These are phyloP conservation scores for Dactylellina sp. DNA, from an alignment of 2,329 filamentous ascomycete species.

Conservation along the genomic window DNA sequence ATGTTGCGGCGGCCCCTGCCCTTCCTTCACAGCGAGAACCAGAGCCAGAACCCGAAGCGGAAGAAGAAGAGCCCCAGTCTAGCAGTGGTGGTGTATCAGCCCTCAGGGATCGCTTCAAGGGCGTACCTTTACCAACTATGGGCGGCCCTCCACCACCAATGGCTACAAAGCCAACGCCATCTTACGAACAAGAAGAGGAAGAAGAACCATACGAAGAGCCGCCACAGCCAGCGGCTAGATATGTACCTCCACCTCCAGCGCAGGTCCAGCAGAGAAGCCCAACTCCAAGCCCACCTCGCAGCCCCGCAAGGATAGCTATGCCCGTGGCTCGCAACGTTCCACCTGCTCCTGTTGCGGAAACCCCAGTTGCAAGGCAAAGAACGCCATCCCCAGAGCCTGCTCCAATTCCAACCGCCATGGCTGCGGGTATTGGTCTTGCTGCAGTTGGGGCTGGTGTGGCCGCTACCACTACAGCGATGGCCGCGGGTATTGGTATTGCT, in stretches of 20 bases:
- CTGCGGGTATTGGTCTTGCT: slow-evolving; percentile 67
- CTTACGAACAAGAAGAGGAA: slow-evolving; percentile 22
- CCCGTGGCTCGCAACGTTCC: slow-evolving; percentile 74
- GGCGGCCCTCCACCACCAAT: slow-evolving; percentile 64
- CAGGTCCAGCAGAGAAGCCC: slow-evolving; percentile 64
- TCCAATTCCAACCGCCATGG: slow-evolving; percentile 69
- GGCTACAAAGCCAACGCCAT: slow-evolving; percentile 61
- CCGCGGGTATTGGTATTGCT: slow-evolving; percentile 33
- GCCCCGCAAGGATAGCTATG: slow-evolving; percentile 89
- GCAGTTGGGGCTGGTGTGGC: slow-evolving; percentile 64
- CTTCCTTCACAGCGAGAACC: slow-evolving; percentile 69
- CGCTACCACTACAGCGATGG: too few species aligned
- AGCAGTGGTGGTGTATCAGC: slow-evolving; percentile 78
- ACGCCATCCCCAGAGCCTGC: slow-evolving; percentile 63
- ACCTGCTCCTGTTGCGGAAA: slow-evolving; percentile 72
- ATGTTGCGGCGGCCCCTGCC: slow-evolving; percentile 61
- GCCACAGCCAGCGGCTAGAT: slow-evolving; percentile 62
- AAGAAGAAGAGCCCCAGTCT: slow-evolving; percentile 69
- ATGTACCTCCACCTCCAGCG: slow-evolving; percentile 63
- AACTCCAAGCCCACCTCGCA: slow-evolving; percentile 68
- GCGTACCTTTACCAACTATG: slow-evolving; percentile 63
- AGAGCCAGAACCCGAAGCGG: slow-evolving; percentile 67
- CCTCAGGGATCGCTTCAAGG: slow-evolving; percentile 84
- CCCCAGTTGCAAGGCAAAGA: slow-evolving; percentile 74
- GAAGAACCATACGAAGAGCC: slow-evolving; percentile 60